Percentiles rank a stretch among this genome's conserved stretches.
Evolutionary conservation across 2,329 filamentous ascomycete species (phyloP).

Genomic region (Clarireedia hainanense): DNA sequence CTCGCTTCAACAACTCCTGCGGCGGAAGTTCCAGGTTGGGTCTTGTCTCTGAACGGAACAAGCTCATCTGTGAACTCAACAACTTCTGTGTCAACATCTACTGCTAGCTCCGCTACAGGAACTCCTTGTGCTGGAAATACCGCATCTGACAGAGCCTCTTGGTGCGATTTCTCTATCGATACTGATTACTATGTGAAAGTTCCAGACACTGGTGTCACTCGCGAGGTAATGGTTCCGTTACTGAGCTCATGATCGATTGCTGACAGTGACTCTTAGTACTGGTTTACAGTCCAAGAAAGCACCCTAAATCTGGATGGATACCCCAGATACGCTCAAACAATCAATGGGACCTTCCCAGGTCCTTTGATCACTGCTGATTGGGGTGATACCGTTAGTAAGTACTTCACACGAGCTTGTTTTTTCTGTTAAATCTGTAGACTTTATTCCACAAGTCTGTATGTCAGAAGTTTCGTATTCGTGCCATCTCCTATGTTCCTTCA

Average conservation of each 20-base stretch:
- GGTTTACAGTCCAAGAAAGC: conserved; percentile 11
- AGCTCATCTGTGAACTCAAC: too few species aligned
- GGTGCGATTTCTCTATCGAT: conserved; percentile 41
- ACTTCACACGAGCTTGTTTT: neutral
- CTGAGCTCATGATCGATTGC: neutral
- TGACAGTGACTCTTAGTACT: conserved; percentile 9
- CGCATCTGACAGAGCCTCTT: conserved; percentile 20
- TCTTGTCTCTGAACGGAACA: too few species aligned
- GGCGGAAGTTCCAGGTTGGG: too few species aligned
- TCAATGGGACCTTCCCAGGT: conserved; percentile 28
- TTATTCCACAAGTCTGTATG: too few species aligned
- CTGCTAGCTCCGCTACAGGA: too few species aligned
- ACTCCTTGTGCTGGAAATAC: neutral
- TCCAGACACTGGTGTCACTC: conserved; percentile 38
- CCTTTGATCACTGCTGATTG: conserved; percentile 29
- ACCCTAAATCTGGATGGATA: conserved; percentile 25
- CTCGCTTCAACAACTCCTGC: too few species aligned
- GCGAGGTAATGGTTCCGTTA: conserved; percentile 25
- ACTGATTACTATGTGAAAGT: conserved; percentile 31
- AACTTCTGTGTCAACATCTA: too few species aligned
- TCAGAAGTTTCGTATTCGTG: too few species aligned
- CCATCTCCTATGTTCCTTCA: too few species aligned
- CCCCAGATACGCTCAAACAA: conserved; percentile 18
- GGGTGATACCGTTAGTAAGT: conserved; percentile 30
- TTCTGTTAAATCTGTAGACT: neutral